Base-by-base conservation (phyloP, 2,329 filamentous ascomycete species). In the Lecanoromycetidae sp. region DNA sequence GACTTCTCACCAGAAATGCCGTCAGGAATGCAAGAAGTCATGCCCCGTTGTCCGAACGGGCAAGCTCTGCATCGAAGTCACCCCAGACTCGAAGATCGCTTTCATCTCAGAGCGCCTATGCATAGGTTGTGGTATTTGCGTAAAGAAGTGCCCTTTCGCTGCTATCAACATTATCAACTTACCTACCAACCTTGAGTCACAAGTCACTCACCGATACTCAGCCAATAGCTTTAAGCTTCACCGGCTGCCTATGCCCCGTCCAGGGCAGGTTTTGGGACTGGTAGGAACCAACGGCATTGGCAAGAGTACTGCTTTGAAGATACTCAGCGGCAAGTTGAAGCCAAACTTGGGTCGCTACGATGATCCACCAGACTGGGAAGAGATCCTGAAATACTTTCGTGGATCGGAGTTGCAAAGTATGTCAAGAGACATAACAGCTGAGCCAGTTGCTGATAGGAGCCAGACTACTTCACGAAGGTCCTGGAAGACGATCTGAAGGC, bases 191-290 rank as follows among this genome's bases (percentile, higher is more conserved):
- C 83, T 98, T 67, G 91, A 98, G 69, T 93, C 84, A 56, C 85
- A 96, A 67, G 87, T 98, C 62, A 96, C 91, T 57, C 93, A 98
- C 68, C 84, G 91, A 64, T 98, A 98, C 74, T 94, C 90, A 46
- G 90, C 91, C 66, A 98, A 98, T 76, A 95, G 88, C 72, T 98
- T 98, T 80, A 98, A 98, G 76, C 80, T 98, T 57, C 91, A 98
- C 69, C 82, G 93, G 59, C 76, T 96, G 61, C 91, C 93, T 49
- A 95, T 90, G 77, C 91, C 91, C 54, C 82, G 91, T 52, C 90
- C 91, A 26, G 91, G 91, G 53, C 87, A 96, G 63, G 93, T 98
- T 25, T 71, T 98, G 49, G 91, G 91, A 72, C 76, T 98, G 44
- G 93, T 98, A 36, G 93, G 91, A 66, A 96, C 91, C 59, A 98